Evolutionary conservation across 176 grass and related monocot genomes (phyloP), one percentile per base, ranked within the genome.

Genomic region (Cenchrus purpureus): DNA sequence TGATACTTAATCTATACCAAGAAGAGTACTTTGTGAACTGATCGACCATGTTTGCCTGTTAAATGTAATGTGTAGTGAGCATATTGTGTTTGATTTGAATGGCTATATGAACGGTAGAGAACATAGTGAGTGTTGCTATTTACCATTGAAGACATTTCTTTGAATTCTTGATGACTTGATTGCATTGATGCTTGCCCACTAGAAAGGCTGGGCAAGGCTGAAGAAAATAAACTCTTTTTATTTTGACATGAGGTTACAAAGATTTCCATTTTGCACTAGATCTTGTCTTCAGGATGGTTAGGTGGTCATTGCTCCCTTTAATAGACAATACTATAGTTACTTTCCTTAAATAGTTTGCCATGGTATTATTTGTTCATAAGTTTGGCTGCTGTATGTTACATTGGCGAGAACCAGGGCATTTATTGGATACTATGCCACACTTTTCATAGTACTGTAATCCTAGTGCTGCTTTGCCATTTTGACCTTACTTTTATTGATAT

Each of bases 381-480:
- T 82, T 83, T 45, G 25, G 17, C 28, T 31, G 64, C 16, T 65
- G 73, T 72, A 58, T 57, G 49, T 50, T 28, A 43, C 11, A 49
- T 2, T 69, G 64, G 54, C n/a, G 15, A 67, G 46, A 60, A 72
- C 40, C 14, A 86, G n/a, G 31, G 12, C 49, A 25, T 63, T 86
- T 78, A 6, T 29, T 73, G 22, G 19, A 29, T 6, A 12, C 11
- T 66, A 2, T 78, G 46, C 40, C 71, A 65, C 83, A 56, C 34
- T 46, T 75, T 8, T 71, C 15, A 71, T 80, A 85, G 31, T 34
- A 55, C 19, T 78, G 83, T 75, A 44, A 63, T 87, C 71, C 12
- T 53, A 10, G 51, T 43, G 71, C 68, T 16, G 79, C 40, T 77
- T 86, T 46, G n/a, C 40, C 74, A 79, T 59, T 66, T 86, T 78